These are phyloP conservation scores for Myriosclerotinia curreyana DNA, from an alignment of 2,329 filamentous ascomycete genomes.

Conservation along the genomic window DNA sequence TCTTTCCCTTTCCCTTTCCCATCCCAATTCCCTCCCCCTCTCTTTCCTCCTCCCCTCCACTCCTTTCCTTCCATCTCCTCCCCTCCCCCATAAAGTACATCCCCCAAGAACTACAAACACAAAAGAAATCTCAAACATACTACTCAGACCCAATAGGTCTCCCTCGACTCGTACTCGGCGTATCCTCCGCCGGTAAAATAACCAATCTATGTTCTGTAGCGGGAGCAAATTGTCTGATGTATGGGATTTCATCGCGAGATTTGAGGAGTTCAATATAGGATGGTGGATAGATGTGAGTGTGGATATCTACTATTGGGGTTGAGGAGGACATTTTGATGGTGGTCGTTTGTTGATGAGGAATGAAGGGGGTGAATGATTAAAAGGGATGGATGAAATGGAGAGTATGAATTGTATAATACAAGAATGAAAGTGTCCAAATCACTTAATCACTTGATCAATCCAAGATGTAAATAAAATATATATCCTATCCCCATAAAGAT, in stretches of 20 bases:
- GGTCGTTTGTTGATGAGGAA: neutral
- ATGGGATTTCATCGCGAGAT: constrained; percentile 60
- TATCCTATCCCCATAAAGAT: neutral
- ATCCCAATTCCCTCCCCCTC: no score
- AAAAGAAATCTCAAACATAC: constrained; percentile 44
- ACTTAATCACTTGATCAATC: constrained; percentile 9
- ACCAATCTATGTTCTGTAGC: constrained; percentile 61
- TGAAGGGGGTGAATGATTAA: neutral
- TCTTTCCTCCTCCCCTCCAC: no score
- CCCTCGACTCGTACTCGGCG: constrained; percentile 60
- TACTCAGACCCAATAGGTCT: constrained; percentile 82
- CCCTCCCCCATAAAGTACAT: fast-evolving
- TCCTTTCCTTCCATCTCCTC: no score
- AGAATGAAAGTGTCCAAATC: neutral
- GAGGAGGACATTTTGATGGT: constrained; percentile 32
- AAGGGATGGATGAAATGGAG: neutral
- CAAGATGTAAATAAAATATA: constrained; percentile 13
- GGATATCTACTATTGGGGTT: constrained; percentile 58
- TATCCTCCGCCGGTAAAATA: constrained; percentile 58
- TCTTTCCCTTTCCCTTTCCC: no score
- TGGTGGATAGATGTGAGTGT: constrained; percentile 68
- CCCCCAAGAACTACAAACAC: neutral
- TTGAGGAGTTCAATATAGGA: constrained; percentile 60
- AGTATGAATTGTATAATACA: no score
- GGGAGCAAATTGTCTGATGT: constrained; percentile 64